Evolutionary conservation across 2,329 filamentous ascomycete genomes (phyloP).

Genomic region (Aspergillus sp.): DNA sequence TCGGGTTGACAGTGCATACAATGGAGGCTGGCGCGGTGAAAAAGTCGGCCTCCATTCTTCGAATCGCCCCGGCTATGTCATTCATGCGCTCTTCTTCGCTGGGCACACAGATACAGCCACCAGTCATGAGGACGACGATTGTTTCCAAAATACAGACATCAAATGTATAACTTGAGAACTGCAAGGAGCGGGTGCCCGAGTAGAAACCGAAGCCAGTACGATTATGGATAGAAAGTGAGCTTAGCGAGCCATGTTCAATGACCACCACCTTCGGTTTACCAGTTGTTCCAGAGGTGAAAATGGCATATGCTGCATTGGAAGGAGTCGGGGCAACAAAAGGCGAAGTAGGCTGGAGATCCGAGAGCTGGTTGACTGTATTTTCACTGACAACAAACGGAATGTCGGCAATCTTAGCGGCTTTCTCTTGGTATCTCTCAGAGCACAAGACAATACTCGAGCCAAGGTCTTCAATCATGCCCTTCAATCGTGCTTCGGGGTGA

Average conservation of each 20-base stretch:
- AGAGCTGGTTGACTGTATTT: conserved; percentile 20
- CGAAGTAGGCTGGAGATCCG: conserved; percentile 13
- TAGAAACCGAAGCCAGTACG: conserved; percentile 48
- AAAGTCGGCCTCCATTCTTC: conserved; percentile 48
- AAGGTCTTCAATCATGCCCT: conserved; percentile 69
- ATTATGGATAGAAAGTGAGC: conserved; percentile 52
- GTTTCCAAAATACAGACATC: conserved; percentile 53
- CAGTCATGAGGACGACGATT: conserved; percentile 51
- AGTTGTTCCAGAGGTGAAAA: conserved; percentile 57
- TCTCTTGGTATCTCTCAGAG: neutral
- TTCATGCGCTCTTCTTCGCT: conserved; percentile 46
- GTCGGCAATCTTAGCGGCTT: conserved; percentile 21
- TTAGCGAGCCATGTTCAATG: conserved; percentile 54
- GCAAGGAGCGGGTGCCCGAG: conserved; percentile 53
- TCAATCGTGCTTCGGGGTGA: conserved; percentile 65
- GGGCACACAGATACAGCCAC: conserved; percentile 58
- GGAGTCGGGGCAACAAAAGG: conserved; percentile 12
- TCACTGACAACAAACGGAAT: conserved; percentile 24
- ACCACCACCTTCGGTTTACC: conserved; percentile 58
- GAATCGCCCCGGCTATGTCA: conserved; percentile 48
- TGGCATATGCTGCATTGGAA: conserved; percentile 49
- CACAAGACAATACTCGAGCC: conserved; percentile 59
- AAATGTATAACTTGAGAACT: conserved; percentile 54
- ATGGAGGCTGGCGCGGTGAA: conserved; percentile 57
- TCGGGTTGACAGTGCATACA: conserved; percentile 36